Base-by-base conservation (phyloP, 768 basidiomycete species). In the Thelephora ganbajun region DNA sequence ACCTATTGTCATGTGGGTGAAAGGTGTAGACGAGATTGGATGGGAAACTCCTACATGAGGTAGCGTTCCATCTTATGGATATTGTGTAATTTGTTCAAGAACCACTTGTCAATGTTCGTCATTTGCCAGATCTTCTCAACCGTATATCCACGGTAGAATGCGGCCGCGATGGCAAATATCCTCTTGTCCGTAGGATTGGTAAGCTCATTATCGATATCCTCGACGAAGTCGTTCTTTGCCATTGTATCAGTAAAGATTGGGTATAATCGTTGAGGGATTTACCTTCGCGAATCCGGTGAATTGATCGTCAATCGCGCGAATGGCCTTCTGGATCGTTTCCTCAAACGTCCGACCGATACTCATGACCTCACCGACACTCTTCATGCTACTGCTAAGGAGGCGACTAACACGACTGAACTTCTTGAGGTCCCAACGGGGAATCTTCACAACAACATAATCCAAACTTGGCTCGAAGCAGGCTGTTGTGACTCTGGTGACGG, bases 301-400 rank as follows among this genome's bases (percentile, higher is more conserved):
- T 53, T 82, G 83, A 58, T 96, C 94, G 60, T 98, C 96, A 56
- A 99, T 96, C 2, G 91, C 84, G 33, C 94, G 73, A 52, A 98
- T 94, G 3, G 94, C 96, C 68, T 99, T 98, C 64, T 98, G 94
- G 48, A 98, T 83, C 1, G 93, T 97, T 71, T 99, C 94, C 63
- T 98, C 94, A 59, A 99, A 99, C 4, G 92, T 96, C 56, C 94
- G 72, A 12, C 94, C 94, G 54, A 99, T 98, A 55, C 88, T 90
- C 96, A 99, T 99, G 49, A 99, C 94, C 65, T 99, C 94, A 22
- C 94, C 94, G 6, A 99, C 94, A 57, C 87, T 91, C 75, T 98
- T 98, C 94, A 99, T 98, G 66, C 87, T 90, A 56, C 85, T 89
- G 64, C 89, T 90, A 44, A 99, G 69, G 35, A 87, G 71, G 50